Evolutionary conservation across 225 moss, liverwort and hornwort species (phyloP).

Genomic region (Bryoerythrophyllum caledonicum): DNA sequence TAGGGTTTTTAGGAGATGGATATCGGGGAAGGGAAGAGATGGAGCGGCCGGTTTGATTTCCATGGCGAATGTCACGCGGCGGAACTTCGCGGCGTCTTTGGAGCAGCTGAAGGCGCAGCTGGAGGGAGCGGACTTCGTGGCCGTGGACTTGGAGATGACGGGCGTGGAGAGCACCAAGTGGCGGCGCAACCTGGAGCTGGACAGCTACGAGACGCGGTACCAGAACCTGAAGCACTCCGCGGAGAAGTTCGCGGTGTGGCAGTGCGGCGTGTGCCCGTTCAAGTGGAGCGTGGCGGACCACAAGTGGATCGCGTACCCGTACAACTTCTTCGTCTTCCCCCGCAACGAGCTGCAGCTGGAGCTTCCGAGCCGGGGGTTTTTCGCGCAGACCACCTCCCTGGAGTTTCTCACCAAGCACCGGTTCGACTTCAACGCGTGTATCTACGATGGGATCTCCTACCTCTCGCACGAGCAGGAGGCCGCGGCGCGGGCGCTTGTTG

Average conservation of each 20-base stretch:
- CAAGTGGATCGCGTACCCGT: conserved; percentile 83
- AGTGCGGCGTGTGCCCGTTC: conserved; percentile 90
- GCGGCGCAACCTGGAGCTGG: conserved; percentile 70
- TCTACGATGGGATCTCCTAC: conserved; percentile 85
- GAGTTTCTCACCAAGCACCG: conserved; percentile 90
- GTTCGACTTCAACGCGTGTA: conserved; percentile 89
- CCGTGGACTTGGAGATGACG: conserved; percentile 91
- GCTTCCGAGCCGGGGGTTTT: conserved; percentile 62
- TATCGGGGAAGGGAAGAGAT: conserved; percentile 9
- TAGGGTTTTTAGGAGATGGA: conserved; percentile 17
- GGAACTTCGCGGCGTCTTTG: conserved; percentile 65
- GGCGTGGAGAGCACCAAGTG: conserved; percentile 84
- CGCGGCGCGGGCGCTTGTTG: conserved; percentile 31
- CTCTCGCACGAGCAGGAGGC: conserved; percentile 81
- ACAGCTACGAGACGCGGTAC: conserved; percentile 77
- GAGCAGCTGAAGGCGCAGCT: conserved; percentile 65
- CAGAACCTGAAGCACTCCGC: conserved; percentile 86
- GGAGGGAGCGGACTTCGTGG: conserved; percentile 70
- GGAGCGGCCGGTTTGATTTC: conserved; percentile 36
- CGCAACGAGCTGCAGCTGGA: conserved; percentile 76
- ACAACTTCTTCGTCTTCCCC: conserved; percentile 84
- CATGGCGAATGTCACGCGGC: conserved; percentile 84
- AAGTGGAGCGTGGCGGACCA: conserved; percentile 66
- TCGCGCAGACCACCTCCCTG: conserved; percentile 69
- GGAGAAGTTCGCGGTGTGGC: conserved; percentile 94